These are phyloP conservation scores for Centella asiatica DNA, from an alignment of 129 eudicot species.

Conservation along the genomic window DNA sequence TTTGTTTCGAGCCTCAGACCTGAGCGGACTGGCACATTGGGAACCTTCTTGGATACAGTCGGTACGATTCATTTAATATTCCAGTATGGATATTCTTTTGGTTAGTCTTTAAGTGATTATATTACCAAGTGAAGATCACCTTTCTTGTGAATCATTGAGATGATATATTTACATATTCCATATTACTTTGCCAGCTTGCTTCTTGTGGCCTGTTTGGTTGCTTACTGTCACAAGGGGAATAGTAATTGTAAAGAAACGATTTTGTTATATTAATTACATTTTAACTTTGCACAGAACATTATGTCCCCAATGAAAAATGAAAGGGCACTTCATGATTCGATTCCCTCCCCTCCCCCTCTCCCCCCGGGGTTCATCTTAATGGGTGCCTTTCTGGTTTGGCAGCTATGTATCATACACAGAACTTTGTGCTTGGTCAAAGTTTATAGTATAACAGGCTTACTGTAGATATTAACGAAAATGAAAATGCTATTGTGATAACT, in stretches of 20 bases:
- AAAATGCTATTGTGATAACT: constrained; percentile 3
- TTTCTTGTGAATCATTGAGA: not conserved
- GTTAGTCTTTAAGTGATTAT: not conserved
- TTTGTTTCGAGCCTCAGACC: constrained; percentile 74
- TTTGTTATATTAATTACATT: too few relatives aligned
- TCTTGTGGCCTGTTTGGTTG: too few relatives aligned
- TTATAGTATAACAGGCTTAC: not conserved
- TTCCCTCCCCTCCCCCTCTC: too few relatives aligned
- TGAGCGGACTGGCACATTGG: constrained; percentile 51
- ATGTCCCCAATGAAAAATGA: too few relatives aligned
- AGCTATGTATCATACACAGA: too few relatives aligned
- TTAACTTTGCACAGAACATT: too few relatives aligned
- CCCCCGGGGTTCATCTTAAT: too few relatives aligned
- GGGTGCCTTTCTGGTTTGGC: too few relatives aligned
- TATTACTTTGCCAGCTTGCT: too few relatives aligned
- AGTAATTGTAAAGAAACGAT: too few relatives aligned
- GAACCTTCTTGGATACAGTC: constrained; percentile 53
- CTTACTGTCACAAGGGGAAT: too few relatives aligned
- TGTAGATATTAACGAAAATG: not conserved
- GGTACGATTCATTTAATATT: constrained; percentile 31
- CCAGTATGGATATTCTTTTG: not conserved
- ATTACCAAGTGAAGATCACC: not conserved
- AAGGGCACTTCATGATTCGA: too few relatives aligned
- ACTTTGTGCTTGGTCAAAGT: not conserved
- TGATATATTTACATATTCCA: not conserved